Evolutionary conservation across 371 early-diverging fungal species (phyloP).

Genomic region (Batkoa obscura): DNA sequence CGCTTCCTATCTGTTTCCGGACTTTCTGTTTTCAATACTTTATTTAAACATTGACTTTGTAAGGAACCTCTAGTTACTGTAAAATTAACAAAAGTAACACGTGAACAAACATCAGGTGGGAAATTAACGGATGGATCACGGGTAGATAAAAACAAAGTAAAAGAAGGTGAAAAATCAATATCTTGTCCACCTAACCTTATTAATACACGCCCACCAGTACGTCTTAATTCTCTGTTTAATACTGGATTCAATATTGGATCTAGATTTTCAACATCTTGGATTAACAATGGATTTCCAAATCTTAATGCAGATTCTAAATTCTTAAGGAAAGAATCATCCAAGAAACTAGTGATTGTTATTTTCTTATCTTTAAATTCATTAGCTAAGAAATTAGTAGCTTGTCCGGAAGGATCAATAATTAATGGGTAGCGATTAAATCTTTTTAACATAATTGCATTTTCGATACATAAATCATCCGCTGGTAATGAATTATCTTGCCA

Average conservation of each 20-base stretch:
- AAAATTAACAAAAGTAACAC: conserved; percentile 97
- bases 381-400: conserved; percentile 74
- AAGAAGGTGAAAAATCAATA: conserved; percentile 95
- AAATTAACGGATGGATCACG: conserved; percentile 84
- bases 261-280: conserved; percentile 91
- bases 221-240: conserved; percentile 86
- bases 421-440: conserved; percentile 90
- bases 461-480: conserved; percentile 82
- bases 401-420: conserved; percentile 93
- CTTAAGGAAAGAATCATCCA: conserved; percentile 93
- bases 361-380: conserved; percentile 73
- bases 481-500: conserved; percentile 83
- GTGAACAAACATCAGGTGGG: conserved; percentile 87
- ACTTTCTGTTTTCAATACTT: conserved; percentile 81
- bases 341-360: conserved; percentile 88
- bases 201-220: conserved; percentile 91
- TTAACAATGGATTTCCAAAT: conserved; percentile 93
- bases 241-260: conserved; percentile 96
- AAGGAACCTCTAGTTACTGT: conserved; percentile 89
- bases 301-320: conserved; percentile 92
- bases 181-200: conserved; percentile 91
- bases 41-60: conserved; percentile 90
- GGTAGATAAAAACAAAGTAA: conserved; percentile 83
- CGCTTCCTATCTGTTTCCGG: conserved; percentile 90
- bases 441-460: conserved; percentile 93